Evolutionary conservation across 176 grass and related monocot genomes (phyloP).

Genomic region (Oryza brachyantha): DNA sequence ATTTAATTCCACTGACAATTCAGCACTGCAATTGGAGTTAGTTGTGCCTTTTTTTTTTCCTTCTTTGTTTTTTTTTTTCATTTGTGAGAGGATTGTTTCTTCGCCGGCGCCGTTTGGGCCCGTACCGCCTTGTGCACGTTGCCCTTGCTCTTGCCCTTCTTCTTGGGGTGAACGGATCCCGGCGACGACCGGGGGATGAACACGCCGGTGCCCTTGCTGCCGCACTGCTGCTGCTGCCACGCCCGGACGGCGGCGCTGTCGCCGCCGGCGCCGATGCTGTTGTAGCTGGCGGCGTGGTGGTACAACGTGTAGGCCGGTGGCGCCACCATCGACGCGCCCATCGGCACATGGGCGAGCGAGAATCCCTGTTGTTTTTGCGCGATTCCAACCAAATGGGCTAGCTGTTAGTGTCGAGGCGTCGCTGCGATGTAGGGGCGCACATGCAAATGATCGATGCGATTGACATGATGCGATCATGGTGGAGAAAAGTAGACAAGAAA

Average conservation of each 20-base stretch:
- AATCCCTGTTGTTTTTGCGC: constrained; percentile 26
- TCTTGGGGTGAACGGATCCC: constrained; percentile 18
- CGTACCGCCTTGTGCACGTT: constrained; percentile 14
- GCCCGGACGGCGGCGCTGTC: not conserved
- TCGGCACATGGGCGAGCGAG: constrained; percentile 45
- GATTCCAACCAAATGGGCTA: not conserved
- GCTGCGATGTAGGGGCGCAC: constrained; percentile 1
- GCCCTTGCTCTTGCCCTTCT: constrained; percentile 25
- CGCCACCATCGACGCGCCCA: constrained; percentile 35
- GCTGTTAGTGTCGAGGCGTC: constrained; percentile 1
- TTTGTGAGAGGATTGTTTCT: not conserved
- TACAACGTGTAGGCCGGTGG: constrained; percentile 53
- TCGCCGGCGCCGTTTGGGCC: not conserved
- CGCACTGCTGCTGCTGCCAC: constrained; percentile 28
- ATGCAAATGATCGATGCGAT: constrained; percentile 13
- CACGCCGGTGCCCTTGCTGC: constrained; percentile 64
- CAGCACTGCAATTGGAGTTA: constrained; percentile 38
- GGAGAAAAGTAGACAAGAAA: not conserved
- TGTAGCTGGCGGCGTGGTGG: constrained; percentile 50
- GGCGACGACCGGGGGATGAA: constrained; percentile 59
- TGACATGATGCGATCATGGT: constrained; percentile 32
- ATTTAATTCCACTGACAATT: constrained; percentile 18
- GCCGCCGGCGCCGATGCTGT: not conserved
- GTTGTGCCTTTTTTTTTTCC: constrained; percentile 9
- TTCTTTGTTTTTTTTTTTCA: no score